Base-by-base conservation (phyloP, 1,284 basidiomycete species). In the Irpex lacteus region DNA sequence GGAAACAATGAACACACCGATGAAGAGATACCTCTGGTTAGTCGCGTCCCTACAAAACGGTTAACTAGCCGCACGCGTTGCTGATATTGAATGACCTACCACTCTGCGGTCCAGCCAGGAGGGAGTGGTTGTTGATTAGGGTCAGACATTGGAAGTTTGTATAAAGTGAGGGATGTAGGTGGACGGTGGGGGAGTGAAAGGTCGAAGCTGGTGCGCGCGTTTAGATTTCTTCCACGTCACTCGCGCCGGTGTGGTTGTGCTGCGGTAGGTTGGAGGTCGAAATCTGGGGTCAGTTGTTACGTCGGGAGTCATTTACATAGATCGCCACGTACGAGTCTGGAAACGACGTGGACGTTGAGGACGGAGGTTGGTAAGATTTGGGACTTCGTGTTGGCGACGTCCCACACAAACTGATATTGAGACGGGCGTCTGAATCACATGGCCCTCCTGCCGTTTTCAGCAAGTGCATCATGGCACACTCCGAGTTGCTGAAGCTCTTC, bases 101-200 rank as follows among this genome's bases (percentile, higher is more conserved):
- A 96, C 82, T 96, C 91, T 72, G 92, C 88, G 69, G 85, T 82
- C 95, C 95, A 97, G 60, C 95, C 95, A 67, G 90, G 90, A 66
- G 95, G 95, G 58, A 97, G 80, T 75, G 91, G 86, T 72, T 88
- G 84, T 66, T 53, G 50, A 26, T 80, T 78, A 68, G 87, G 86
- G 68, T 88, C 85, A 63, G 89, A 83, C 90, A 92, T 91, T 21
- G 32, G 1, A 6, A 4, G 40, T 50, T 38, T 55, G 60, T 52
- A 36, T 26, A 56, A 13, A 18, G 18, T 11, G 44, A 26, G 52
- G 58, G 40, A 38, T 49, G 55, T 47, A 5, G 49, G 53, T 19
- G 40, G 1, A 34, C 32, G 32, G 32, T 2, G 9, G 8, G 13
- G 26, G 19, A 21, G 19, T n/a, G 18, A 58, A 50, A 59, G 59